A percentile compares a stretch with the other conserved stretches of the same genome.
phyloP scores from a whole-genome alignment of 2,329 filamentous ascomycete genomes.

The Monosporascus ibericus region DNA sequence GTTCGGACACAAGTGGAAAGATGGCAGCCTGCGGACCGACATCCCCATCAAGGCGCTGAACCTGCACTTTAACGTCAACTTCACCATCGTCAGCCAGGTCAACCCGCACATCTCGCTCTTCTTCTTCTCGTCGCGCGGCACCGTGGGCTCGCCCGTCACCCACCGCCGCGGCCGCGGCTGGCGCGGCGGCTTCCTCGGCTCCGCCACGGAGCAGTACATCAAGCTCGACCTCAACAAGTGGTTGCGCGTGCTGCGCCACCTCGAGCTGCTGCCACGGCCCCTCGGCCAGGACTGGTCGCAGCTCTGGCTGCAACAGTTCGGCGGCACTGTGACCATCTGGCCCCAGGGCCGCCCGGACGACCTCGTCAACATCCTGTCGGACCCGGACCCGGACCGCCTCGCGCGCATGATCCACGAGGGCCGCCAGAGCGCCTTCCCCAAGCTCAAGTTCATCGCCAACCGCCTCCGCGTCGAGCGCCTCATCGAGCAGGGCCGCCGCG shows the following conservation, averaged over 20 bases:
- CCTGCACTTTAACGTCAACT: slow-evolving; percentile 97
- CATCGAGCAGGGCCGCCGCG: slow-evolving; percentile 52
- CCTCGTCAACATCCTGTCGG: slow-evolving; percentile 79
- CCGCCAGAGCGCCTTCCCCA: slow-evolving; percentile 83
- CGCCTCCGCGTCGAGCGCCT: slow-evolving; percentile 73
- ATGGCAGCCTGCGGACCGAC: slow-evolving; percentile 88
- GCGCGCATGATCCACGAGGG: slow-evolving; percentile 87
- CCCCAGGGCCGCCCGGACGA: slow-evolving; percentile 74
- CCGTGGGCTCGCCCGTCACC: slow-evolving; percentile 87
- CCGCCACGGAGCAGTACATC: slow-evolving; percentile 86
- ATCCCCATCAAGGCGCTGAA: slow-evolving; percentile 93
- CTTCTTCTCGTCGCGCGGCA: slow-evolving; percentile 92
- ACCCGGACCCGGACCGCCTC: slow-evolving; percentile 69
- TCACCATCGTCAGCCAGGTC: slow-evolving; percentile 81
- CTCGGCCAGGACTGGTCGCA: slow-evolving; percentile 95
- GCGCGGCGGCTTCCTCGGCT: slow-evolving; percentile 92
- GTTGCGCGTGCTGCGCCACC: slow-evolving; percentile 87
- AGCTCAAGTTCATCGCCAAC: slow-evolving; percentile 86
- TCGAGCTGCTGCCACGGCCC: slow-evolving; percentile 84
- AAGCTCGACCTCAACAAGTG: slow-evolving; percentile 97
- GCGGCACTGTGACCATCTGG: slow-evolving; percentile 94
- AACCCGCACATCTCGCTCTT: slow-evolving; percentile 98
- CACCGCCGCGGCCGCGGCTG: slow-evolving; percentile 90
- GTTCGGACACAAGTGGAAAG: slow-evolving; percentile 99
- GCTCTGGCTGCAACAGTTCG: slow-evolving; percentile 92